Evolutionary conservation across 176 grass and related monocot species (phyloP).

Genomic region (Typha latifolia): DNA sequence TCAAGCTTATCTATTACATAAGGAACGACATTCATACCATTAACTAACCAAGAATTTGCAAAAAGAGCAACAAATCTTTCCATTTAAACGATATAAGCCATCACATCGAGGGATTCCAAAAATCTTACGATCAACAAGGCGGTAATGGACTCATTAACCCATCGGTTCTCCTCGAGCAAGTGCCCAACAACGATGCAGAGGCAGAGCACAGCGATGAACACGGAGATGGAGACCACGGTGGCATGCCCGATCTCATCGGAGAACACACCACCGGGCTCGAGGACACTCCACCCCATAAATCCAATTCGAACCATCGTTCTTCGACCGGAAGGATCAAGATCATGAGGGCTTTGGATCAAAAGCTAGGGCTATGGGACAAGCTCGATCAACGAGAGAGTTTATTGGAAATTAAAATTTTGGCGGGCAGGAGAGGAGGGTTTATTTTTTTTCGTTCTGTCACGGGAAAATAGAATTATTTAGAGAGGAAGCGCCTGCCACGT

Average conservation of each 20-base stretch:
- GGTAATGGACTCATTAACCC: slow-evolving; percentile 75
- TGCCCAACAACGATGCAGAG: slow-evolving; percentile 60
- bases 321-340: neutral
- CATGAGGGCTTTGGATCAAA: neutral
- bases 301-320: neutral
- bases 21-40: too few species aligned
- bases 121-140: slow-evolving; percentile 51
- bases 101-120: too few species aligned
- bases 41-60: too few species aligned
- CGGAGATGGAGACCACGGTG: slow-evolving; percentile 62
- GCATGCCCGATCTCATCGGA: slow-evolving; percentile 6
- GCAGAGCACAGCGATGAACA: slow-evolving; percentile 66
- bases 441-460: neutral
- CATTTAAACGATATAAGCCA: too few species aligned
- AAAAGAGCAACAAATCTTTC: too few species aligned
- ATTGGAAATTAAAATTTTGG: neutral
- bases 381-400: neutral
- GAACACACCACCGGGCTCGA: neutral
- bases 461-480: too few species aligned
- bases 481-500: too few species aligned
- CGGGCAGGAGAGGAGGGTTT: neutral
- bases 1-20: too few species aligned
- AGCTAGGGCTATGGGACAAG: neutral
- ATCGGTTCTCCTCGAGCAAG: slow-evolving; percentile 68
- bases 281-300: neutral